Base-by-base conservation (phyloP, 192 early-diverging fungal species). In the Podila epigama region DNA sequence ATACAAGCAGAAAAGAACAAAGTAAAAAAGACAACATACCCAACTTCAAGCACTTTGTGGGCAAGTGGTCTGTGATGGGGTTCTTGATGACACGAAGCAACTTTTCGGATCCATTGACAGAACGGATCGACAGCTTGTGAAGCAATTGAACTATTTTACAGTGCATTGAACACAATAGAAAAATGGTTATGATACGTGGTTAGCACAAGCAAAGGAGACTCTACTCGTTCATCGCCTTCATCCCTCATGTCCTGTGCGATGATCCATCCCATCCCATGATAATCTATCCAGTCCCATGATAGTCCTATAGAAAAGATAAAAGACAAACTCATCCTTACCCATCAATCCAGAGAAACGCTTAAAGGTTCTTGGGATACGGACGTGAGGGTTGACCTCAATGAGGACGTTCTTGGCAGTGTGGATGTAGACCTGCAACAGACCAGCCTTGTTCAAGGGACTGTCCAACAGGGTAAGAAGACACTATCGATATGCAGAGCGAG, bases 281-380 rank as follows among this genome's bases (percentile, higher is more conserved):
- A n/a, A n/a, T n/a, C n/a, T n/a, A n/a, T n/a, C n/a, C n/a, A n/a
- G n/a, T n/a, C n/a, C n/a, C n/a, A n/a, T n/a, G n/a, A n/a, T n/a
- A n/a, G n/a, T n/a, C n/a, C n/a, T n/a, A n/a, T n/a, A n/a, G 16
- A 52, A n/a, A 31, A 31, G 15, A 54, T 58, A 35, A 33, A 4
- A 10, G 34, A 61, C 60, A 36, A n/a, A n/a, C n/a, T n/a, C n/a
- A n/a, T n/a, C 63, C 82, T 60, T 84, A 93, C 92, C 92, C 97
- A 99, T 98, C 56, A 99, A 81, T 20, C 97, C 98, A 63, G 94
- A 92, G 82, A 99, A 99, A 60, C 98, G 90, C 86, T 98, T 99
- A 70, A 97, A 99, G 10, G 98, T 99, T 80, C 98, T 88, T n/a
- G 98, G 98, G 75, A 99, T 99, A 68, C 98, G 91, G 55, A 98